phyloP scores from a whole-genome alignment of 305 asterid genomes.

The Solanum hybrid region DNA sequence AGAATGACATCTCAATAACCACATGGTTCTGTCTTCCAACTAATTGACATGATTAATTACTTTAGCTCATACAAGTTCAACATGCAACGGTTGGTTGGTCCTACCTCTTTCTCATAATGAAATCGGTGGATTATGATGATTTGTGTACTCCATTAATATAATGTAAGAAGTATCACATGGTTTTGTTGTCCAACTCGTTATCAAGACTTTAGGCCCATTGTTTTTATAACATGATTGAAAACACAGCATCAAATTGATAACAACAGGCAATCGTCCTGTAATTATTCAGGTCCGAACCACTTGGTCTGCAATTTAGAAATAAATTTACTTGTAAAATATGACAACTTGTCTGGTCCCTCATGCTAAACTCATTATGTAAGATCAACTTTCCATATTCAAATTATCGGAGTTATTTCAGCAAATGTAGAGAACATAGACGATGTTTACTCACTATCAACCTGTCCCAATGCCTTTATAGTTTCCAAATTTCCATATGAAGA shows the following conservation, averaged over 20 bases:
- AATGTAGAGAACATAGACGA: not conserved
- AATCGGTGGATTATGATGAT: not conserved
- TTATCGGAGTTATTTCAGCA: not conserved
- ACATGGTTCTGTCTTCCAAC: slow-evolving; percentile 19
- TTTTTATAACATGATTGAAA: not conserved
- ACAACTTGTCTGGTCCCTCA: not conserved
- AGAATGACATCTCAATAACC: not conserved
- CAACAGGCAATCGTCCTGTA: not conserved
- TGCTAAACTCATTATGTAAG: not conserved
- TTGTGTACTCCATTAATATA: not conserved
- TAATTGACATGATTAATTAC: not conserved
- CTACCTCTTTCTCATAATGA: not conserved
- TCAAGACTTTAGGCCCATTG: not conserved
- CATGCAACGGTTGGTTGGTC: not conserved
- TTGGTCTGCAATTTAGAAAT: not conserved
- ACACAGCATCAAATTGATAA: not conserved
- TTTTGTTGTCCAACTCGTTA: not conserved
- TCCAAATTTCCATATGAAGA: not conserved
- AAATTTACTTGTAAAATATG: not conserved
- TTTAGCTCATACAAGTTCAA: not conserved
- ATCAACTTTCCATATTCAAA: not conserved
- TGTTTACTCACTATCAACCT: not conserved
- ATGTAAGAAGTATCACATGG: not conserved
- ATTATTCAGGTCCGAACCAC: not conserved
- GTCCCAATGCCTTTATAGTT: not conserved